Evolutionary conservation across 2,329 filamentous ascomycete species (phyloP), one percentile per base, ranked within the genome.

Genomic region (Aspergillus viridinutans): DNA sequence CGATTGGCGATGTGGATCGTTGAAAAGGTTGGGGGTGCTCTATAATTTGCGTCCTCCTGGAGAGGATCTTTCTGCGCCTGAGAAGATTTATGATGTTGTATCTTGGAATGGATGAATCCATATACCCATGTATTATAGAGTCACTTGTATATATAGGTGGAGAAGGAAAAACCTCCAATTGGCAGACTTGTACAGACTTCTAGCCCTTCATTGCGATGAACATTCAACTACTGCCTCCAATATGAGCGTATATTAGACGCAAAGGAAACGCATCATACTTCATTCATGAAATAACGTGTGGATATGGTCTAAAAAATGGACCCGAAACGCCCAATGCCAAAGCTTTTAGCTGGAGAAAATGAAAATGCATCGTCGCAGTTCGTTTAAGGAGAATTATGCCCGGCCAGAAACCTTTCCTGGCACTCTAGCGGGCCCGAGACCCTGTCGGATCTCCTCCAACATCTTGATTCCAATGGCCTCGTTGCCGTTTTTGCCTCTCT

Each of bases 1-100:
- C 80, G 90, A 58, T 74, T 96, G 59, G 90, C 92, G 3, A 96
- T 97, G 92, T 95, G 90, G 91, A 89, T 96, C 74, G 92, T 97
- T 4, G 84, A 86, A 65, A 79, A 90, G 35, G 83, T 96, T 7
- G 93, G 93, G 0, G 93, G 93, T 14, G 92, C 92, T n/a, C 78
- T 97, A 70, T 97, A 78, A 71, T 54, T 17, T 50, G 12, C 28
- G 23, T 58, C 51, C 42, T 51, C 43, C 47, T 58, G 47, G 53
- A 62, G 49, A 45, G 42, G 42, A 23, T 23, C 42, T 3, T 38
- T 38, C 32, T 17, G 32, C 32, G 42, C 14, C 42, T 21, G 42
- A 48, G 47, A 45, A 48, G 49, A 53, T 25, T 21, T 49, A 3
- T 43, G 14, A 6, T 48, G 20, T 9, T 9, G 43, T 12, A 49